Percentiles rank a stretch among this genome's conserved stretches.
Conservation (phyloP, 768 basidiomycete species). For the Boletellus sp. region DNA sequence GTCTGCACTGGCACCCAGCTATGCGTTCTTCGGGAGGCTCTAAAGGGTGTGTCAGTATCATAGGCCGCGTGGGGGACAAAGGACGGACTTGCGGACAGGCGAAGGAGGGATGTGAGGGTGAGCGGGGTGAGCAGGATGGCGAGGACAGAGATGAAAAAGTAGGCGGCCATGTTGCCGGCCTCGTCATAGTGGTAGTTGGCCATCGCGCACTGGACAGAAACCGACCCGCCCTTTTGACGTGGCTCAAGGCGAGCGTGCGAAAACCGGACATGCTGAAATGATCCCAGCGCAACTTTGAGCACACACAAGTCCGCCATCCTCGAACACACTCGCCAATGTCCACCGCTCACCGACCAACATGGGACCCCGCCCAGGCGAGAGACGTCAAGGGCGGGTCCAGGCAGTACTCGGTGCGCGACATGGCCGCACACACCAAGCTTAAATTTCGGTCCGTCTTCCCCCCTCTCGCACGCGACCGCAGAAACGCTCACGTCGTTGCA, state of each 20-base stretch:
- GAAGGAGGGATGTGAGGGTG: conserved; percentile 51
- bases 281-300: no score
- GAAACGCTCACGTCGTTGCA: background rate
- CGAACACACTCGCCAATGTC: conserved; percentile 51
- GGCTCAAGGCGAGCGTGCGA: conserved; percentile 13
- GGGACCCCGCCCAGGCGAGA: conserved; percentile 93
- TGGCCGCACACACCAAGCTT: conserved; percentile 94
- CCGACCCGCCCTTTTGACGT: conserved; percentile 9
- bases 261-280: background rate
- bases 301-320: no score
- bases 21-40: conserved; percentile 31
- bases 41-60: conserved; percentile 15
- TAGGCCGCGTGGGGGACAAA: background rate
- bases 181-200: conserved; percentile 86
- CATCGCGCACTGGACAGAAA: conserved; percentile 40
- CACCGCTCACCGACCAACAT: conserved; percentile 92
- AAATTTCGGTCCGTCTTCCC: conserved; percentile 76
- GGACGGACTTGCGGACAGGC: conserved; percentile 42
- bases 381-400: conserved; percentile 91
- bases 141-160: conserved; percentile 89
- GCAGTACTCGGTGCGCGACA: conserved; percentile 89
- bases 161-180: conserved; percentile 80
- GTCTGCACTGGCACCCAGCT: conserved; percentile 57
- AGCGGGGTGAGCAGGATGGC: conserved; percentile 78
- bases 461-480: background rate